A percentile compares a stretch with the other conserved stretches of the same genome.
phyloP scores from a whole-genome alignment of 2,329 filamentous ascomycete species.

The Penicillium sp. region DNA sequence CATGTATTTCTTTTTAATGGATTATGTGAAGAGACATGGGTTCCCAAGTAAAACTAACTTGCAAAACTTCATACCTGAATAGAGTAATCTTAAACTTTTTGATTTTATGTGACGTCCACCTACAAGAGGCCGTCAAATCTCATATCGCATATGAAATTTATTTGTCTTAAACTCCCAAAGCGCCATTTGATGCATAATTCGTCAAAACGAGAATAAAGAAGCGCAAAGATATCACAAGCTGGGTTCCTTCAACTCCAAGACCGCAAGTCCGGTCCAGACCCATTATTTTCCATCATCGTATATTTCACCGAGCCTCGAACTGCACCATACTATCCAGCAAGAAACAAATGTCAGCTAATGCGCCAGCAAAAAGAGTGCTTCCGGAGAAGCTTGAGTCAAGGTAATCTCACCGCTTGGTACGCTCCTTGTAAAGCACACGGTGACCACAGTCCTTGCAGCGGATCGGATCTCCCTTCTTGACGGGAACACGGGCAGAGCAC shows the following conservation, averaged over 20 bases:
- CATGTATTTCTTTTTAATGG: background rate
- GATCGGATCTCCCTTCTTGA: slow-evolving; percentile 78
- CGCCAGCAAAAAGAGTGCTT: background rate
- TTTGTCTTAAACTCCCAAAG: slow-evolving; percentile 25
- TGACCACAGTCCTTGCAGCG: slow-evolving; percentile 92
- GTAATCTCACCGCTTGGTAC: slow-evolving; percentile 81
- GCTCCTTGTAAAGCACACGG: slow-evolving; percentile 93
- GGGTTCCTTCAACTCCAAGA: slow-evolving; percentile 11
- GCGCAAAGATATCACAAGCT: slow-evolving; percentile 7
- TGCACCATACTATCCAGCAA: slow-evolving; percentile 78
- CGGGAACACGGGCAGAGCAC: slow-evolving; percentile 73
- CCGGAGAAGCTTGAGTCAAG: background rate
- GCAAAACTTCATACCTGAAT: background rate
- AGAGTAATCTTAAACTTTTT: background rate
- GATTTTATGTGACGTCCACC: background rate
- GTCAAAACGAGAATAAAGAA: slow-evolving; percentile 22
- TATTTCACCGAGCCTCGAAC: slow-evolving; percentile 81
- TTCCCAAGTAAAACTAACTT: background rate
- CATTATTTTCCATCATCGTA: background rate
- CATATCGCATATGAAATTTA: background rate
- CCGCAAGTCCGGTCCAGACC: background rate
- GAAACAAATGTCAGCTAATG: slow-evolving; percentile 14
- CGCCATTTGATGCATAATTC: slow-evolving; percentile 34
- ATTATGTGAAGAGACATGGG: background rate
- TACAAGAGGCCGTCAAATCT: background rate